Conservation (phyloP, 768 basidiomycete species). For the Rhodotorula babjevae region DNA sequence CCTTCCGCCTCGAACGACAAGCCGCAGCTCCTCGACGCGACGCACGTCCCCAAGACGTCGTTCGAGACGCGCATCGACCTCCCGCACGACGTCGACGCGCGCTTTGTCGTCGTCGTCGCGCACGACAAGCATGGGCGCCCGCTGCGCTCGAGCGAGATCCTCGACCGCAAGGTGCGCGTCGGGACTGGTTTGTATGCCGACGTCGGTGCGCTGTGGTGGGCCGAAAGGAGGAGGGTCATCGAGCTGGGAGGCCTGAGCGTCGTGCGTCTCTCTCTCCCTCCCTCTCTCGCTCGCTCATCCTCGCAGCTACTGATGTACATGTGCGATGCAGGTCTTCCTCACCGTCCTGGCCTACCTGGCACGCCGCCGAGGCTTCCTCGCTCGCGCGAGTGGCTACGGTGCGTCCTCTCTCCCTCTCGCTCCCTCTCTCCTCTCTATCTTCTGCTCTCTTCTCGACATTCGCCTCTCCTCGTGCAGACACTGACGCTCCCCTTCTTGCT, state of each 20-base stretch:
- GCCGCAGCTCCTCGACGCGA: too few species aligned
- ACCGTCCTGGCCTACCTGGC: neutral
- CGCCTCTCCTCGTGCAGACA: too few species aligned
- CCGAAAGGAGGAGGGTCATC: neutral
- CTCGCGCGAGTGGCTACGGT: too few species aligned
- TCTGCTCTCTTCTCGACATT: too few species aligned
- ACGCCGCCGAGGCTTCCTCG: neutral
- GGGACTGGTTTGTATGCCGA: neutral
- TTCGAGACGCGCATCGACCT: slow-evolving; percentile 2
- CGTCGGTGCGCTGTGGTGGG: neutral
- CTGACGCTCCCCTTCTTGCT: too few species aligned
- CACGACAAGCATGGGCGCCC: neutral
- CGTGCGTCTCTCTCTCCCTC: neutral
- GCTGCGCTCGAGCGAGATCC: neutral
- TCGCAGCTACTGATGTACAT: too few species aligned
- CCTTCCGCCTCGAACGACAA: neutral
- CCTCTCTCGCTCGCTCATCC: neutral
- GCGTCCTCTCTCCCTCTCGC: too few species aligned
- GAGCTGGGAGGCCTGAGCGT: neutral
- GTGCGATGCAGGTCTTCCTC: neutral
- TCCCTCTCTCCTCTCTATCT: too few species aligned
- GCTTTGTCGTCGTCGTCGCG: neutral
- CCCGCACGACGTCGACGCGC: neutral
- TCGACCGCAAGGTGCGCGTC: neutral
- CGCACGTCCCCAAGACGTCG: neutral